Evolutionary conservation across 345 rosid genomes (phyloP).

Genomic region (Lumnitzera racemosa): DNA sequence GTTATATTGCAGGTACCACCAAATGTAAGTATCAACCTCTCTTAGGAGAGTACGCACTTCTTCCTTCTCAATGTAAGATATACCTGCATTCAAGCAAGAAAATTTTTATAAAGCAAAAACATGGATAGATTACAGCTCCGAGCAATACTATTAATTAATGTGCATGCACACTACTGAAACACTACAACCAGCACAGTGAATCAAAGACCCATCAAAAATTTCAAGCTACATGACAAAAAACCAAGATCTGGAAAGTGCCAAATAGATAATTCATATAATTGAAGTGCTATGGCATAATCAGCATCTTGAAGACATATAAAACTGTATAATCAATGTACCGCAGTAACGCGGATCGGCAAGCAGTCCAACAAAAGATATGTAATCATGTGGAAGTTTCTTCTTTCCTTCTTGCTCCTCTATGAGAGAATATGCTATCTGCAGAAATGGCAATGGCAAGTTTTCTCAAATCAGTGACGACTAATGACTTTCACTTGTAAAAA

Average conservation of each 20-base stretch:
- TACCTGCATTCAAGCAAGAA: constrained; percentile 37
- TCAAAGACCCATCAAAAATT: background rate
- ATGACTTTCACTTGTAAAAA: background rate
- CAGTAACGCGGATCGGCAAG: constrained; percentile 97
- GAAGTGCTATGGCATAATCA: background rate
- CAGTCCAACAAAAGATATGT: constrained; percentile 90
- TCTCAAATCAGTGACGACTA: background rate
- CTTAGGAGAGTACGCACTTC: constrained; percentile 86
- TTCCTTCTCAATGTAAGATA: constrained; percentile 86
- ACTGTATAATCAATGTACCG: constrained; percentile 41
- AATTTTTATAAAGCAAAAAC: constrained; percentile 8
- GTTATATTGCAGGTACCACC: background rate
- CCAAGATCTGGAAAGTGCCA: no score
- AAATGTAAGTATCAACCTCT: constrained; percentile 48
- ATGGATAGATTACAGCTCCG: constrained; percentile 3
- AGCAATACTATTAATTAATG: no score
- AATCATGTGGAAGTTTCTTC: constrained; percentile 41
- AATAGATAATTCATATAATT: background rate
- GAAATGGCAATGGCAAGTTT: background rate
- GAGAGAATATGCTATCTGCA: constrained; percentile 80
- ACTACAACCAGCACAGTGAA: background rate
- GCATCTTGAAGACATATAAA: background rate
- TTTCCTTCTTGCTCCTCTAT: constrained; percentile 91
- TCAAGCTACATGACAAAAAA: background rate
- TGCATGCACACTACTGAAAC: constrained; percentile 2